These are phyloP conservation scores for Luvunga scandens DNA, from an alignment of 345 rosid species.

Conservation along the genomic window DNA sequence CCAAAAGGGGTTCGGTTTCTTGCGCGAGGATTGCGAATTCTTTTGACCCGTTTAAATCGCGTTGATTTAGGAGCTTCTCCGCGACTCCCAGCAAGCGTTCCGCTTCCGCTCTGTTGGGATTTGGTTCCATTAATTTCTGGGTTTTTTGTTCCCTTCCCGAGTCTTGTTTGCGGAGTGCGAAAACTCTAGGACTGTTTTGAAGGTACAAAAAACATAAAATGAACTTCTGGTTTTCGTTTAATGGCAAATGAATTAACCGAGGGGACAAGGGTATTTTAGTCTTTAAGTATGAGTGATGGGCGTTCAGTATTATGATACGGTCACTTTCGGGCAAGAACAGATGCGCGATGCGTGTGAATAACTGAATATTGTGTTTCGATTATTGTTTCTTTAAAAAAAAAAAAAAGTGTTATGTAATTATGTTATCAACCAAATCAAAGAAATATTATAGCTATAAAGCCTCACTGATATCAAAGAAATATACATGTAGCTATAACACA, in stretches of 20 bases:
- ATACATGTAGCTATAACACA: too few relatives aligned
- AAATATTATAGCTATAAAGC: too few relatives aligned
- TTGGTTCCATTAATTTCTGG: constrained; percentile 44
- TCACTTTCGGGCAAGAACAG: not conserved
- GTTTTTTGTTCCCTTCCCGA: not conserved
- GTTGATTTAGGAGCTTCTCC: constrained; percentile 64
- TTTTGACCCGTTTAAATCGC: constrained; percentile 65
- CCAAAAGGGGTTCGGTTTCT: constrained; percentile 79
- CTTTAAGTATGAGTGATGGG: not conserved
- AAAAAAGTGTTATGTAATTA: too few relatives aligned
- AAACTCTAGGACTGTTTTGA: not conserved
- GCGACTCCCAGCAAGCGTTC: constrained; percentile 84
- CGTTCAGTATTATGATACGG: not conserved
- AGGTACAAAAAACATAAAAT: not conserved
- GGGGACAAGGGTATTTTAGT: not conserved
- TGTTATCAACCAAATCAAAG: too few relatives aligned
- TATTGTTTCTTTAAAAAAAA: too few relatives aligned
- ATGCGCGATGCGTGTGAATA: not conserved
- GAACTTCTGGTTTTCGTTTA: too few relatives aligned
- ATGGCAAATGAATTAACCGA: not conserved
- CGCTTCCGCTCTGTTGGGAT: constrained; percentile 55
- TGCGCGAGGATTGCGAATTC: constrained; percentile 84
- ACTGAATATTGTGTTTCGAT: too few relatives aligned
- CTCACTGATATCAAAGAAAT: too few relatives aligned
- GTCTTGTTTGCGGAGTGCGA: not conserved